Conservation (phyloP, 78 protist species). For the Polysphondylium violaceum region DNA sequence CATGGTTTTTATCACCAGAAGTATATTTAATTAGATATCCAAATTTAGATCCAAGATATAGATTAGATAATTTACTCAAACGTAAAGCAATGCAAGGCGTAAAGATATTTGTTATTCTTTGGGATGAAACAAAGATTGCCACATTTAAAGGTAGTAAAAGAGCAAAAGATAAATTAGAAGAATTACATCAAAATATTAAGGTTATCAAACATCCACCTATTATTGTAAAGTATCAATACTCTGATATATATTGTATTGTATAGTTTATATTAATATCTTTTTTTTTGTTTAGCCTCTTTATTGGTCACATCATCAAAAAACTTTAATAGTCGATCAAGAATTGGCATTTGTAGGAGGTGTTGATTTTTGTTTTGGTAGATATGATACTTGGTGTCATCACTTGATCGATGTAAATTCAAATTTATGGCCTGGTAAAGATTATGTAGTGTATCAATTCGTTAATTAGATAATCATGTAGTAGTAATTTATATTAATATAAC, state of each 20-base stretch:
- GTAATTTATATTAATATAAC: neutral
- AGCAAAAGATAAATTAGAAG: constrained; percentile 75
- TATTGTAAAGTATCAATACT: constrained; percentile 19
- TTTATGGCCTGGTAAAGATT: constrained; percentile 83
- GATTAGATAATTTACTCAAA: constrained; percentile 68
- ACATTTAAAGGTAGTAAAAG: constrained; percentile 69
- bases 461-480: neutral
- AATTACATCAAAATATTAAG: constrained; percentile 75
- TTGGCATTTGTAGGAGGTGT: constrained; percentile 85
- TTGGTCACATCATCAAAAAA: constrained; percentile 89
- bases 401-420: constrained; percentile 66
- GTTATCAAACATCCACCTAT: constrained; percentile 82
- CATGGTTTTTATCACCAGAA: constrained; percentile 85
- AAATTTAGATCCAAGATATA: constrained; percentile 25
- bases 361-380: constrained; percentile 84
- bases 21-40: constrained; percentile 74
- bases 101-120: constrained; percentile 78
- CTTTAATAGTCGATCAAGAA: constrained; percentile 81
- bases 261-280: neutral
- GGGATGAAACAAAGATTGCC: constrained; percentile 87
- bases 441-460: constrained; percentile 9
- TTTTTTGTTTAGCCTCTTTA: constrained; percentile 41
- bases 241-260: neutral
- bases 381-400: constrained; percentile 79
- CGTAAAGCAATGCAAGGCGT: constrained; percentile 85